phyloP scores from a whole-genome alignment of 1,139 yeast species.

The Kodamaea arcana region DNA sequence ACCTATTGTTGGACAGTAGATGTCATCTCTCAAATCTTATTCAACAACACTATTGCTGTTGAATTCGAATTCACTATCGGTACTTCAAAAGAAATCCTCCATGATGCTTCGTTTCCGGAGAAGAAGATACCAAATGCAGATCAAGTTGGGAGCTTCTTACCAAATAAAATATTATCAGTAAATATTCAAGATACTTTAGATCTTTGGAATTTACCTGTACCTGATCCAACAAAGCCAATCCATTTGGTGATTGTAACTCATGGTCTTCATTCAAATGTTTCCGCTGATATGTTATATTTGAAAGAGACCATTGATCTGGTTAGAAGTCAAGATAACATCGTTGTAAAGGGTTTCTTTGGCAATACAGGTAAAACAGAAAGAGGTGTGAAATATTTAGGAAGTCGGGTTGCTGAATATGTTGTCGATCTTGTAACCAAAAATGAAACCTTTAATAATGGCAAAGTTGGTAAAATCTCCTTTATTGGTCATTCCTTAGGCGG shows the following conservation, averaged over 20 bases:
- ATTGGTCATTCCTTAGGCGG: constrained; percentile 95
- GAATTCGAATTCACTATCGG: constrained; percentile 69
- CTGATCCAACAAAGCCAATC: constrained; percentile 45
- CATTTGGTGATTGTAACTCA: constrained; percentile 83
- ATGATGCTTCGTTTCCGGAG: constrained; percentile 30
- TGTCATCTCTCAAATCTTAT: constrained; percentile 78
- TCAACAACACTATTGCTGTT: constrained; percentile 64
- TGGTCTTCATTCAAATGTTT: constrained; percentile 85
- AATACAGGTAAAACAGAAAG: constrained; percentile 88
- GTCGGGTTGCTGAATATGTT: constrained; percentile 73
- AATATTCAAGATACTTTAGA: constrained; percentile 59
- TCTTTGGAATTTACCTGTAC: constrained; percentile 62
- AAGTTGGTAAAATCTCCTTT: constrained; percentile 67
- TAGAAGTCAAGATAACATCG: constrained; percentile 51
- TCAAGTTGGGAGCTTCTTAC: constrained; percentile 27
- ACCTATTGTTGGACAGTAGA: constrained; percentile 76
- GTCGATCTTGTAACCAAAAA: constrained; percentile 51
- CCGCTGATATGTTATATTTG: constrained; percentile 83
- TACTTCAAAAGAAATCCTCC: constrained; percentile 42
- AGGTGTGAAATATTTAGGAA: constrained; percentile 84
- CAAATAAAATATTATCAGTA: constrained; percentile 30
- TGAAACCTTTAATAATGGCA: constrained; percentile 23
- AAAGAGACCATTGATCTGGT: constrained; percentile 73
- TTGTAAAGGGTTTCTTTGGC: constrained; percentile 79
- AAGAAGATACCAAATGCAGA: constrained; percentile 26